These are phyloP conservation scores for Striga hermonthica DNA, from an alignment of 305 asterid species.

Conservation along the genomic window DNA sequence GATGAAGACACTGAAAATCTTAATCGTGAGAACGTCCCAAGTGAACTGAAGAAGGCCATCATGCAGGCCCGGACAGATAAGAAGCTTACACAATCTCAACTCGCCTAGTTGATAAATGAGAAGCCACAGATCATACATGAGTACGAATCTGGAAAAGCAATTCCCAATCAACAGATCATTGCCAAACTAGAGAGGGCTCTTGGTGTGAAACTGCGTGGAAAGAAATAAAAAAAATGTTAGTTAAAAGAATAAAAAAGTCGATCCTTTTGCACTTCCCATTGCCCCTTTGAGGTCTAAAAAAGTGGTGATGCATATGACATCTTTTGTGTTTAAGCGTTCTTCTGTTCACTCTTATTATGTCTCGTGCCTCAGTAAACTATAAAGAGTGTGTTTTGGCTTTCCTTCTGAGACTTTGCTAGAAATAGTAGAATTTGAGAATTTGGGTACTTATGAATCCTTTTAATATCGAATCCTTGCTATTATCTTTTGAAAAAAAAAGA, in stretches of 20 bases:
- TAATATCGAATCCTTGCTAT: not conserved
- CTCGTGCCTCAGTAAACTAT: conserved; percentile 19
- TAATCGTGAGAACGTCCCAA: conserved; percentile 84
- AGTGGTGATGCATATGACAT: conserved; percentile 43
- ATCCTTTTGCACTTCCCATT: conserved; percentile 27
- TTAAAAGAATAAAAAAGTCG: conserved; percentile 24
- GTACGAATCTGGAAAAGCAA: conserved; percentile 84
- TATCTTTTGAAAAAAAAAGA: too few species aligned
- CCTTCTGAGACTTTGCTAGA: too few species aligned
- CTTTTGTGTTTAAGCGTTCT: conserved; percentile 13
- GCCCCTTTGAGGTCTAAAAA: conserved; percentile 28
- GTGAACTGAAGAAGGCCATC: conserved; percentile 76
- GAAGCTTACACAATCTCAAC: conserved; percentile 82
- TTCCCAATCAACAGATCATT: conserved; percentile 73
- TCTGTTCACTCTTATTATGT: conserved; percentile 28
- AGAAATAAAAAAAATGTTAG: conserved; percentile 39
- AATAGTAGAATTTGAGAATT: conserved; percentile 26
- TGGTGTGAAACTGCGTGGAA: conserved; percentile 70
- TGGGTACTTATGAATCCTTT: conserved; percentile 28
- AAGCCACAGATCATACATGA: conserved; percentile 80
- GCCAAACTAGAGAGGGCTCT: conserved; percentile 76
- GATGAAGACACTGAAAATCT: conserved; percentile 89
- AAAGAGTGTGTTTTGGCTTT: conserved; percentile 33
- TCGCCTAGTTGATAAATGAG: conserved; percentile 87
- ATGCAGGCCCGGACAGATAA: conserved; percentile 82